A percentile compares a stretch with the other conserved stretches of the same genome.
These are phyloP conservation scores for Gyrodon lividus DNA, from an alignment of 768 basidiomycete species.

Conservation along the genomic window DNA sequence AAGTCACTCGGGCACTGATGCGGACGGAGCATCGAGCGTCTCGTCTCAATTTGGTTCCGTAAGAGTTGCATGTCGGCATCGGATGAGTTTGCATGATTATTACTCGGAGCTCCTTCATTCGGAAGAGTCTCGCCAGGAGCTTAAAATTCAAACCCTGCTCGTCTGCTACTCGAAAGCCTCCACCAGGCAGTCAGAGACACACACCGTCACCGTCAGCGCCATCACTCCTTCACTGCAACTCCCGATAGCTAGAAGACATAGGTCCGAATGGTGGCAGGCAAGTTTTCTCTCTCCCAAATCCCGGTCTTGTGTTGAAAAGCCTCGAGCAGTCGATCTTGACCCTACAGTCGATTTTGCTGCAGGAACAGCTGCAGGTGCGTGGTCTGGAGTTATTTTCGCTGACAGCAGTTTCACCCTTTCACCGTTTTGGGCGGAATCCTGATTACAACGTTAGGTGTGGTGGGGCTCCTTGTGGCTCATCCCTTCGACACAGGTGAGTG, in stretches of 20 bases:
- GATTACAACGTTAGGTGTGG: slow-evolving; percentile 42
- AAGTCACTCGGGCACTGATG: too few relatives aligned
- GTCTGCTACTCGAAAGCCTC: background rate
- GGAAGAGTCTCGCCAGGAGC: too few relatives aligned
- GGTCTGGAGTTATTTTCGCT: too few relatives aligned
- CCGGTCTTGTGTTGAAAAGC: slow-evolving; percentile 2
- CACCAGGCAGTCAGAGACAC: background rate
- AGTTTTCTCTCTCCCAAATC: background rate
- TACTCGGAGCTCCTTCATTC: background rate
- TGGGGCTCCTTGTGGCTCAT: slow-evolving; percentile 67
- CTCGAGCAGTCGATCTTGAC: slow-evolving; percentile 38
- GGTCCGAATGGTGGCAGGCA: slow-evolving; percentile 20
- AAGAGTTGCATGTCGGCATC: background rate
- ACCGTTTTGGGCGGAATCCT: background rate
- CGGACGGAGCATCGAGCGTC: background rate
- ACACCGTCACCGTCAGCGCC: background rate
- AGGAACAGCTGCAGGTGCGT: slow-evolving; percentile 63
- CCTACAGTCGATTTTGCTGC: slow-evolving; percentile 77
- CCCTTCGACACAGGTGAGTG: slow-evolving; percentile 70
- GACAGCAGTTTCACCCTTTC: background rate
- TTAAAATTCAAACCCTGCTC: background rate
- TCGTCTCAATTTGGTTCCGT: background rate
- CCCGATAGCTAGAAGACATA: background rate
- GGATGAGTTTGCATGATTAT: background rate
- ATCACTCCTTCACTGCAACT: background rate